A percentile compares a stretch with the other conserved stretches of the same genome.
Conservation (phyloP, 331 rosid species). For the Acacia pycnantha region DNA sequence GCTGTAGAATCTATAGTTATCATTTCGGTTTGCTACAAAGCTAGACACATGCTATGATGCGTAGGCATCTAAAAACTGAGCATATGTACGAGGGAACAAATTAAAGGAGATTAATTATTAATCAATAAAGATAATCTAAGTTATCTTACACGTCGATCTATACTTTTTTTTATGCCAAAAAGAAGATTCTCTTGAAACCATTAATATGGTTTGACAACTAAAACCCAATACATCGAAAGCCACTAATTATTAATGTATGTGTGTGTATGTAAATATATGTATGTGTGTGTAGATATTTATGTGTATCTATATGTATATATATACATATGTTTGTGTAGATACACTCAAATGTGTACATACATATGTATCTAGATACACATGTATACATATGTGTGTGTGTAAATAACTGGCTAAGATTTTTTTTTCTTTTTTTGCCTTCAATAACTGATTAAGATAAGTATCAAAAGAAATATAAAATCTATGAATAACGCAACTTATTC, state of each 20-base stretch:
- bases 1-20: neutral
- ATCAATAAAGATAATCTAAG: conserved; percentile 3
- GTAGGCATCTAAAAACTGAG: conserved; percentile 13
- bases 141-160: conserved; percentile 18
- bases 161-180: conserved; percentile 15
- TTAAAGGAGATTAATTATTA: neutral
- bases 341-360: too few species aligned
- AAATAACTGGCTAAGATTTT: too few species aligned
- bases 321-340: too few species aligned
- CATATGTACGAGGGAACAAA: neutral
- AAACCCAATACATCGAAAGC: neutral
- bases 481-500: neutral
- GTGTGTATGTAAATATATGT: too few species aligned
- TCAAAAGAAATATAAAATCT: neutral
- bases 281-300: too few species aligned
- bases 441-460: neutral
- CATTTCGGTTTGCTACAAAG: conserved; percentile 2
- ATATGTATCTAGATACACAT: too few species aligned
- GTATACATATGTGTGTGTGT: too few species aligned
- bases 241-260: neutral
- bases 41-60: conserved; percentile 29
- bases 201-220: neutral
- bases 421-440: too few species aligned
- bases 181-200: conserved; percentile 21
- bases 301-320: too few species aligned